phyloP scores from a whole-genome alignment of 768 basidiomycete genomes.

The Suillus occidentalis region DNA sequence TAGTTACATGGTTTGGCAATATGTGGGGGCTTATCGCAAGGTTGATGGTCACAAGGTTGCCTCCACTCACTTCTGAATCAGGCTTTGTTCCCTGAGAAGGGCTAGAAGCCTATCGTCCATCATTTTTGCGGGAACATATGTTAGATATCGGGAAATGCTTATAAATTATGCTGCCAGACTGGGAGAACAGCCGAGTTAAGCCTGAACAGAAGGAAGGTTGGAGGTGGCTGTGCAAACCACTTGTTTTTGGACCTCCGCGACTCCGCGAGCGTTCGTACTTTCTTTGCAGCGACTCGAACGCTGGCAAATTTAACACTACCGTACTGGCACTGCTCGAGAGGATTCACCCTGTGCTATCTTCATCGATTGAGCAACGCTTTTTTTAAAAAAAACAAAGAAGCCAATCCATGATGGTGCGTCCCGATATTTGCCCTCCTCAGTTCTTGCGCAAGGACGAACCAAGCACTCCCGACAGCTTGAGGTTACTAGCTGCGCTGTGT shows the following conservation, averaged over 20 bases:
- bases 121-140: not conserved
- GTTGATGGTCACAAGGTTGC: not conserved
- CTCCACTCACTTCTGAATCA: not conserved
- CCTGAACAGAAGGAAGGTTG: too few species aligned
- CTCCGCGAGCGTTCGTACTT: not conserved
- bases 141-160: not conserved
- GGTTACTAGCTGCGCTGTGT: conserved; percentile 11
- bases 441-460: conserved; percentile 9
- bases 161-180: not conserved
- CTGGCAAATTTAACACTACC: not conserved
- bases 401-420: not conserved
- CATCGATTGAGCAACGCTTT: not conserved
- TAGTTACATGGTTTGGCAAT: not conserved
- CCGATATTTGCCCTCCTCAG: not conserved
- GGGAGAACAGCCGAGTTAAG: not conserved
- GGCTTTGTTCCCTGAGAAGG: not conserved
- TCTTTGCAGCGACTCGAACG: not conserved
- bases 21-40: not conserved
- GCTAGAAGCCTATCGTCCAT: not conserved
- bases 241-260: too few species aligned
- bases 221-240: too few species aligned
- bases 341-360: too few species aligned
- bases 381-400: not conserved
- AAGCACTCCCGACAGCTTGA: conserved; percentile 12
- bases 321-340: too few species aligned